phyloP scores from a whole-genome alignment of 768 basidiomycete genomes.

The Epithele typhae region DNA sequence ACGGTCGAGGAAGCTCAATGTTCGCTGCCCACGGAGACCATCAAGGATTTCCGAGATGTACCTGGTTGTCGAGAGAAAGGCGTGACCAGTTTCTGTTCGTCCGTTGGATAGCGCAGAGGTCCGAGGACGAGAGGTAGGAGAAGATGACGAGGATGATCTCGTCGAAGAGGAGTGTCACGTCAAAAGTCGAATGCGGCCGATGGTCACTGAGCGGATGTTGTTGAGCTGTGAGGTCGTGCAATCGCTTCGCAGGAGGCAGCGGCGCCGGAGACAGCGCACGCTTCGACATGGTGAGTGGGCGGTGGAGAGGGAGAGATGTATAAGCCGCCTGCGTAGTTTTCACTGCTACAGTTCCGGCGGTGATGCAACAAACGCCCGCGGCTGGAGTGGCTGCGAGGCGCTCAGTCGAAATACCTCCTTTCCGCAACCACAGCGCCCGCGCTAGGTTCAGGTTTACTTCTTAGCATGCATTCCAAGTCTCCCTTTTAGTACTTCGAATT shows the following conservation, averaged over 20 bases:
- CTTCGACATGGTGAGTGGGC: constrained; percentile 25
- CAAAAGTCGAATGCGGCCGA: constrained; percentile 33
- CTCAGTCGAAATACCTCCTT: too few relatives aligned
- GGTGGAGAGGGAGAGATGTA: too few relatives aligned
- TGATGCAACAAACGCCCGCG: too few relatives aligned
- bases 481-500: too few relatives aligned
- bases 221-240: constrained; percentile 26
- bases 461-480: too few relatives aligned
- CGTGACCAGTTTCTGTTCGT: constrained; percentile 65
- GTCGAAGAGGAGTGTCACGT: constrained; percentile 56
- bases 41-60: constrained; percentile 26
- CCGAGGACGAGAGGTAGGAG: constrained; percentile 60
- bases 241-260: constrained; percentile 57
- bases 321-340: too few relatives aligned
- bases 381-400: too few relatives aligned
- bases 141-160: constrained; percentile 74
- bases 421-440: too few relatives aligned
- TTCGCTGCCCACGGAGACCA: not conserved
- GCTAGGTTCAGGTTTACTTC: too few relatives aligned
- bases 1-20: constrained; percentile 13
- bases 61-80: constrained; percentile 63
- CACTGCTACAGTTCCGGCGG: too few relatives aligned
- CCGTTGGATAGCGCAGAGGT: constrained; percentile 62
- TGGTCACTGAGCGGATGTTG: constrained; percentile 10
- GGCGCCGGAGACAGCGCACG: constrained; percentile 28